Evolutionary conservation across 164 flowering plant genomes (phyloP).

Genomic region (Magnolia changhungtana): DNA sequence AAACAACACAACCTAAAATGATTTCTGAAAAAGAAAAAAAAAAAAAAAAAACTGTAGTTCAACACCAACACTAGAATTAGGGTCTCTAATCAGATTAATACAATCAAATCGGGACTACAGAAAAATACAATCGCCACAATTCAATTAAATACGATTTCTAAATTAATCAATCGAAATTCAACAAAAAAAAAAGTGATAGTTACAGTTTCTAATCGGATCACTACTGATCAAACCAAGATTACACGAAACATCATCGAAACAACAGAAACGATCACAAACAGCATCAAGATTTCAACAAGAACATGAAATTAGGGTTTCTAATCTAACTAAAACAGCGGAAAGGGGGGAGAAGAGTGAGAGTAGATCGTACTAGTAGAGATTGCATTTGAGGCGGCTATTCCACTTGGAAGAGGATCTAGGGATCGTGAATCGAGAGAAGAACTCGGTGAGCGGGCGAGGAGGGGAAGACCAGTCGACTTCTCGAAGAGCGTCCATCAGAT

Average conservation of each 20-base stretch:
- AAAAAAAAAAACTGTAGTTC: neutral
- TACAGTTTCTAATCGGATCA: too few species aligned
- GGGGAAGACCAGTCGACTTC: conserved; percentile 96
- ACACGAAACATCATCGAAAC: neutral
- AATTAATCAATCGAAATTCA: too few species aligned
- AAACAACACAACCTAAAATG: neutral
- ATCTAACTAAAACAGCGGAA: neutral
- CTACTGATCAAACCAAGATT: too few species aligned
- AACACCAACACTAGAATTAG: neutral
- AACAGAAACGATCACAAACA: neutral
- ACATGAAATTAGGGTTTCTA: conserved; percentile 6
- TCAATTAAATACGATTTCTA: too few species aligned
- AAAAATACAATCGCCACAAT: neutral
- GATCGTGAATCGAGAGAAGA: conserved; percentile 80
- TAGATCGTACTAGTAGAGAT: conserved; percentile 67
- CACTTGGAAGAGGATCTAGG: conserved; percentile 71
- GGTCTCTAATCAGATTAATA: neutral
- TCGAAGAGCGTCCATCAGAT: conserved; percentile 84
- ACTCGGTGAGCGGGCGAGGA: conserved; percentile 79
- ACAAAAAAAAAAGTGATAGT: too few species aligned
- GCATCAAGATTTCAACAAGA: neutral
- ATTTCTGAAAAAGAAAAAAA: too few species aligned
- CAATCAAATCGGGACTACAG: neutral
- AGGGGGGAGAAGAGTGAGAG: neutral
- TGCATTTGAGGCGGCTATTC: conserved; percentile 90